Percentiles rank a stretch among this genome's conserved stretches.
phyloP scores from a whole-genome alignment of 352 stramenopile genomes.

The Phytophthora pluvialis region DNA sequence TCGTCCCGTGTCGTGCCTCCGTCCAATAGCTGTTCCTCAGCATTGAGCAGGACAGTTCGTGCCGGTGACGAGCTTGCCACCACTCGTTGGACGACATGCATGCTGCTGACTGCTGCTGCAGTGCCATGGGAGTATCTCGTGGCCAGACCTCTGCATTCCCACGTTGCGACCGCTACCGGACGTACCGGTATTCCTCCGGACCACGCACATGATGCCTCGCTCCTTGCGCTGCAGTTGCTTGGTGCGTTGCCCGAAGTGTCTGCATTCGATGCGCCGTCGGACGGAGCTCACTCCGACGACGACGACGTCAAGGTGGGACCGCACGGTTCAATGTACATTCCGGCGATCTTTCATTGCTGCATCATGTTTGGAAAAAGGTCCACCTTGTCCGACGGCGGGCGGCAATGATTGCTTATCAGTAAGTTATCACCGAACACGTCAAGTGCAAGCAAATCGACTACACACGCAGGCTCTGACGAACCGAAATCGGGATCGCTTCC shows the following conservation, averaged over 20 bases:
- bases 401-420: neutral
- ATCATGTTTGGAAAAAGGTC: conserved; percentile 29
- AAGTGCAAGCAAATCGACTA: conserved; percentile 5
- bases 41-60: conserved; percentile 8
- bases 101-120: neutral
- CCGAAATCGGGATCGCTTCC: neutral
- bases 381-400: conserved; percentile 43
- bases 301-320: conserved; percentile 11
- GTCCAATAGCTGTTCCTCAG: conserved; percentile 1
- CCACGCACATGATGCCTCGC: neutral
- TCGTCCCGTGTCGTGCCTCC: conserved; percentile 10
- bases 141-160: neutral
- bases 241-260: conserved; percentile 13
- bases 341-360: conserved; percentile 28
- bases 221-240: neutral
- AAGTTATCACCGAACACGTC: neutral
- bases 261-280: conserved; percentile 10
- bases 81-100: conserved; percentile 8
- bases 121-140: neutral
- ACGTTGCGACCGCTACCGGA: neutral
- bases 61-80: conserved; percentile 8
- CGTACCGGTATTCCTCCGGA: conserved; percentile 4
- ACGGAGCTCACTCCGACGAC: conserved; percentile 12
- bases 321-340: conserved; percentile 17
- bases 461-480: conserved; percentile 15